Evolutionary conservation across 1,139 yeast genomes (phyloP).

Genomic region (Saccharomyces hybrid): DNA sequence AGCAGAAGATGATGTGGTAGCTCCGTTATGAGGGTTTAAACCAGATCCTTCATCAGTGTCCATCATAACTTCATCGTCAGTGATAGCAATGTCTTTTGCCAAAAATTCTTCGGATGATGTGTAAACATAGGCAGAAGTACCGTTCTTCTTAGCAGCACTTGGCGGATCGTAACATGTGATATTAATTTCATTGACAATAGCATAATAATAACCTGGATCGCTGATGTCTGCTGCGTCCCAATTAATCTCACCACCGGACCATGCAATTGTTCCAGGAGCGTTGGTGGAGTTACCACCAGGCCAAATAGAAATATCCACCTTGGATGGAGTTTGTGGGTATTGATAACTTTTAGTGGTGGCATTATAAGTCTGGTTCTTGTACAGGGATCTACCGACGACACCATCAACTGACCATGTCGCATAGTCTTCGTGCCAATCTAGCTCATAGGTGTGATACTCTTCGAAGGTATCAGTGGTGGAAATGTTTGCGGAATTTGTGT

Average conservation of each 20-base stretch:
- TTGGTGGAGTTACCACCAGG: constrained; percentile 73
- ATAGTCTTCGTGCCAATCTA: constrained; percentile 77
- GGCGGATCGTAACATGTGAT: constrained; percentile 72
- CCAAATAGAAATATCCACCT: constrained; percentile 83
- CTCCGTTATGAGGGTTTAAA: constrained; percentile 43
- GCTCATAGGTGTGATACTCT: constrained; percentile 66
- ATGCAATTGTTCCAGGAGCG: constrained; percentile 70
- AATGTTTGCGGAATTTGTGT: constrained; percentile 48
- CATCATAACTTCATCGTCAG: constrained; percentile 54
- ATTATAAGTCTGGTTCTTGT: constrained; percentile 62
- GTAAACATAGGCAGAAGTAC: constrained; percentile 52
- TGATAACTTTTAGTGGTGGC: constrained; percentile 48
- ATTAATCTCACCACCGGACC: constrained; percentile 90
- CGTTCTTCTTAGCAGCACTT: constrained; percentile 38
- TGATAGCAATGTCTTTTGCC: constrained; percentile 44
- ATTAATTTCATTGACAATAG: constrained; percentile 50
- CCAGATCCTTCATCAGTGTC: constrained; percentile 60
- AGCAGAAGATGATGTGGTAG: constrained; percentile 4
- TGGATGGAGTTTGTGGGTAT: constrained; percentile 86
- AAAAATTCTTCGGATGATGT: constrained; percentile 41
- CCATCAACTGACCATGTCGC: constrained; percentile 76
- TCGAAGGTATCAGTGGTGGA: constrained; percentile 48
- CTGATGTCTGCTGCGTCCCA: constrained; percentile 73
- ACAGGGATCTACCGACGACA: constrained; percentile 55
- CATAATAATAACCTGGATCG: constrained; percentile 72